Percentiles rank a stretch among this genome's conserved stretches.
Evolutionary conservation across 2,329 filamentous ascomycete species (phyloP).

Genomic region (Penicillium sp.): DNA sequence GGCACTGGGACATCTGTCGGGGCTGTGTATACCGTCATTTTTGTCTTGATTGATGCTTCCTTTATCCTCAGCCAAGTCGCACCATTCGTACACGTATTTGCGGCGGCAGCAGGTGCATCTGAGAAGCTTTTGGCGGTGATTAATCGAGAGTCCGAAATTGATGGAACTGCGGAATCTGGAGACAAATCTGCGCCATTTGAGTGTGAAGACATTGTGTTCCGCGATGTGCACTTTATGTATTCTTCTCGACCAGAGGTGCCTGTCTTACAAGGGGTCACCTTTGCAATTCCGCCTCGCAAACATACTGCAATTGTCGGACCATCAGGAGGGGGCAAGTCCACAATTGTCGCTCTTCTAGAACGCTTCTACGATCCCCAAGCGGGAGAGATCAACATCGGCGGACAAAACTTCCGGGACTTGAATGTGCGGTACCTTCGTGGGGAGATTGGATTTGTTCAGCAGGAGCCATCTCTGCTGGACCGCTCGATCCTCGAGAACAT

Average conservation of each 20-base stretch:
- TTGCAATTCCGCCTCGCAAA: constrained; percentile 38
- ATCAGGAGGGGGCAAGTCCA: constrained; percentile 57
- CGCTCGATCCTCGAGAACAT: constrained; percentile 58
- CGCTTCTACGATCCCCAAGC: constrained; percentile 41
- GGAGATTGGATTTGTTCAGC: constrained; percentile 49
- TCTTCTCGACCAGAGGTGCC: constrained; percentile 40
- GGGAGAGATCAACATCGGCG: constrained; percentile 36
- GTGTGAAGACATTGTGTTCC: constrained; percentile 32
- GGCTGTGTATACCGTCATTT: constrained; percentile 42
- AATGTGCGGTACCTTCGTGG: constrained; percentile 41
- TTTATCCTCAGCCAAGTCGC: constrained; percentile 43
- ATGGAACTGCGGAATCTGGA: constrained; percentile 37
- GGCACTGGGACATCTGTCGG: constrained; percentile 33
- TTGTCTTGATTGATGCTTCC: constrained; percentile 41
- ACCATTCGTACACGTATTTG: constrained; percentile 50
- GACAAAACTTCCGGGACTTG: constrained; percentile 31
- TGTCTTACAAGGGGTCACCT: constrained; percentile 36
- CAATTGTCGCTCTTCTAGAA: constrained; percentile 41
- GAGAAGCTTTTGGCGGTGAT: constrained; percentile 62
- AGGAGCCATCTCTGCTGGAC: constrained; percentile 55
- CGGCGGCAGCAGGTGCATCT: constrained; percentile 55
- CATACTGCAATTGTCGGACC: constrained; percentile 52
- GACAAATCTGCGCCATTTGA: constrained; percentile 27
- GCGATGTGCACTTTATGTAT: constrained; percentile 41
- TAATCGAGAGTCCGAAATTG: constrained; percentile 52